Evolutionary conservation across 495 filamentous ascomycete species (phyloP).

Genomic region (Copromyces sp.): DNA sequence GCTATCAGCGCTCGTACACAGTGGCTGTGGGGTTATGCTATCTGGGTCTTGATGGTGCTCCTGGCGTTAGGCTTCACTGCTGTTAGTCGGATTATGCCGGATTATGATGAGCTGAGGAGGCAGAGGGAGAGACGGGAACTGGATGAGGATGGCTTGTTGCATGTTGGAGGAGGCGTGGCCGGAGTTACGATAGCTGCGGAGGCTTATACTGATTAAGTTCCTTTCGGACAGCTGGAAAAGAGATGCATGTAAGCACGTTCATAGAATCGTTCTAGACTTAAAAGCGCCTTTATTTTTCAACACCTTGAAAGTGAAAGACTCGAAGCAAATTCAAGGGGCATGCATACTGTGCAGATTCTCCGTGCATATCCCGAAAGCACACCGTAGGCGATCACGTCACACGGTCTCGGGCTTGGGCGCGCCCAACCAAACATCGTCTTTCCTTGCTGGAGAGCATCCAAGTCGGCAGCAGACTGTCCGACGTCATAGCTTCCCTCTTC

Average conservation of each 20-base stretch:
- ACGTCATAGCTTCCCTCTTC: not conserved
- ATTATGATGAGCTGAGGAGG: slow-evolving; percentile 32
- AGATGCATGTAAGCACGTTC: not conserved
- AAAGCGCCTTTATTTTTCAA: not conserved
- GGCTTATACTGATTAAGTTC: not conserved
- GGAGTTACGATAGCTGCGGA: not conserved
- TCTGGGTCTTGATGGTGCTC: slow-evolving; percentile 50
- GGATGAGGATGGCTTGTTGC: not conserved
- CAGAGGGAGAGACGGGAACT: slow-evolving; percentile 7
- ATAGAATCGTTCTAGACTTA: not conserved
- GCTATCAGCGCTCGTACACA: slow-evolving; percentile 48
- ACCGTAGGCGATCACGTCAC: not conserved
- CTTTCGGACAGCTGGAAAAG: not conserved
- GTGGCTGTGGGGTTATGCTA: slow-evolving; percentile 48
- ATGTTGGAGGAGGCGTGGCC: not conserved
- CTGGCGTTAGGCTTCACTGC: slow-evolving; percentile 38
- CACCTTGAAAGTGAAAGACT: not conserved
- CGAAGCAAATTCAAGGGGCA: not conserved
- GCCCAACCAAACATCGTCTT: not conserved
- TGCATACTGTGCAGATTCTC: not conserved
- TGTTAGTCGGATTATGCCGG: slow-evolving; percentile 33
- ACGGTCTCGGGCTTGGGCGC: not conserved
- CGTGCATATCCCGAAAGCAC: not conserved
- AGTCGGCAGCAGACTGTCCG: not conserved
- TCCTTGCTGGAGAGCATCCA: not conserved